phyloP scores from a whole-genome alignment of 345 rosid genomes.

The Brassica rapa region DNA sequence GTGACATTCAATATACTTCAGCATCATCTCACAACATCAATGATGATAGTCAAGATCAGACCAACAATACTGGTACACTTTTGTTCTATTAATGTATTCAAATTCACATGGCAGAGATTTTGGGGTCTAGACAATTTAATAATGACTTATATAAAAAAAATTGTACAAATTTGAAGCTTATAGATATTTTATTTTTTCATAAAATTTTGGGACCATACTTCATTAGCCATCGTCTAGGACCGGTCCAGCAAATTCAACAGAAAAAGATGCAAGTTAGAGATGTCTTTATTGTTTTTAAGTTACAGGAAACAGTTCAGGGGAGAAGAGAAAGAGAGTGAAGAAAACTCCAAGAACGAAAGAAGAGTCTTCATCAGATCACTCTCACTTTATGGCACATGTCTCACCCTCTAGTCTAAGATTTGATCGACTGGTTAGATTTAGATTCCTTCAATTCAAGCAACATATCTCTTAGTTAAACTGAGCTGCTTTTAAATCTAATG shows the following conservation, averaged over 20 bases:
- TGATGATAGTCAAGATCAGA: not conserved
- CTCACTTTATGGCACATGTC: constrained; percentile 21
- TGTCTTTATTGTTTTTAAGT: not conserved
- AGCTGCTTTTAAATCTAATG: not conserved
- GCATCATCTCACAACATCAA: constrained; percentile 10
- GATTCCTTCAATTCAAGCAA: not conserved
- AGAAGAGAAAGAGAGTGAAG: constrained; percentile 18
- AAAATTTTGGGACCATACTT: no score
- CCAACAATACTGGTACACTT: constrained; percentile 14
- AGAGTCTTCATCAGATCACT: not conserved
- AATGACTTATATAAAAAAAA: no score
- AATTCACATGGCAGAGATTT: not conserved
- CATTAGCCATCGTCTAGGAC: no score
- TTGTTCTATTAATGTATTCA: not conserved
- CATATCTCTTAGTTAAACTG: not conserved
- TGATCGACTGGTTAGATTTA: constrained; percentile 29
- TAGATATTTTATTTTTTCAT: no score
- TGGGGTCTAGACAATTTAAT: no score
- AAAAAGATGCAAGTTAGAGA: no score
- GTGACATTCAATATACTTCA: constrained; percentile 24
- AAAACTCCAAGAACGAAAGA: not conserved
- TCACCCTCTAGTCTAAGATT: constrained; percentile 1
- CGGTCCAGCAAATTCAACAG: no score
- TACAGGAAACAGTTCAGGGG: constrained; percentile 6
- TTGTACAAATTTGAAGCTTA: no score